Percentiles rank a stretch among this genome's conserved stretches.
Evolutionary conservation across 164 flowering plant genomes (phyloP).

Genomic region (Saururus chinensis): DNA sequence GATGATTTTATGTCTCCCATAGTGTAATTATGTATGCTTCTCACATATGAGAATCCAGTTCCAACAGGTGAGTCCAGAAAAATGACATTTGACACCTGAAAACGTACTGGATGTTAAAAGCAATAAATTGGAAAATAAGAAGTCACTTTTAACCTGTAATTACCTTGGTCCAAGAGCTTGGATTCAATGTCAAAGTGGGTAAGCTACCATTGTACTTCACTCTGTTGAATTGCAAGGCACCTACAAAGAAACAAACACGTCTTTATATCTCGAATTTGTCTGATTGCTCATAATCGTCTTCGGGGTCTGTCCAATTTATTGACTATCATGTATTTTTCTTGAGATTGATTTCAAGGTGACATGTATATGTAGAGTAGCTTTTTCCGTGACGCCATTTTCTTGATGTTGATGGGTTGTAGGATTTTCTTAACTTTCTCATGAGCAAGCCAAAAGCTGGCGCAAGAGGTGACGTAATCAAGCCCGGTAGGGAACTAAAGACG

Average conservation of each 20-base stretch:
- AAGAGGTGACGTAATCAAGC: too few species aligned
- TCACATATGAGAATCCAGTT: constrained; percentile 18
- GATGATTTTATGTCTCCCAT: not conserved
- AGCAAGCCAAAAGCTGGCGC: too few species aligned
- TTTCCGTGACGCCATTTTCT: too few species aligned
- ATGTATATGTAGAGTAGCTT: too few species aligned
- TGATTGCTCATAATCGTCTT: too few species aligned
- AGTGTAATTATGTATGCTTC: not conserved
- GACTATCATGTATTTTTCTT: too few species aligned
- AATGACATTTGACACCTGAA: constrained; percentile 12
- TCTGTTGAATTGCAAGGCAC: not conserved
- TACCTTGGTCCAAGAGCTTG: constrained; percentile 3
- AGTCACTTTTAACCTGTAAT: not conserved
- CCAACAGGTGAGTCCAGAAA: constrained; percentile 16
- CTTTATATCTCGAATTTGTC: not conserved
- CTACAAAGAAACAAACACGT: not conserved
- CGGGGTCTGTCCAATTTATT: too few species aligned
- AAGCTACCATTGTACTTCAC: not conserved
- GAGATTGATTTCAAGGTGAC: too few species aligned
- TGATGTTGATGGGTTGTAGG: too few species aligned
- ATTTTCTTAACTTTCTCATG: too few species aligned
- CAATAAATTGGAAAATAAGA: not conserved
- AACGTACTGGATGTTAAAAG: too few species aligned
- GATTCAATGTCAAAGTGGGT: not conserved
- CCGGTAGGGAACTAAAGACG: too few species aligned